Evolutionary conservation across 495 filamentous ascomycete genomes (phyloP), one percentile per base, ranked within the genome.

Genomic region (Penicillium turbatum): DNA sequence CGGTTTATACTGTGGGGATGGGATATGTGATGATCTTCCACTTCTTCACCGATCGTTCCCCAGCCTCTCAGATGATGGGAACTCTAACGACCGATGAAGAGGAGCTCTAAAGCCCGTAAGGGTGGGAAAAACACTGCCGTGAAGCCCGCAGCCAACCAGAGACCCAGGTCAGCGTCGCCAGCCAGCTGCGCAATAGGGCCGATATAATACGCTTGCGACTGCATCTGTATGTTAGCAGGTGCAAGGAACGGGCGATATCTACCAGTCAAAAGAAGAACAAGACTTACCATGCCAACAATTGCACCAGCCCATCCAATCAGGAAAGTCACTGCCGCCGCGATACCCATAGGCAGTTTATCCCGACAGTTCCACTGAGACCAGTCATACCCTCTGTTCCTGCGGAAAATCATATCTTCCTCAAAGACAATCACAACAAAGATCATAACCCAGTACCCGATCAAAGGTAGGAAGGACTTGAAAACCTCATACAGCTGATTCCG

Each of bases 391-490:
- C 38, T 54, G 6, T 40, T 34, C 13, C 64, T 59, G 38, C 67
- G 67, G 62, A 80, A 78, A 2, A 78, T 46, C n/a, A 71, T 6
- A 16, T 79, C 66, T 48, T 79, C 70, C 51, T 79, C 70, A 6
- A 77, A 41, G 1, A 72, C 62, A 35, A 80, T 72, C 7, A 68
- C 57, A 48, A 78, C 53, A 65, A 69, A 78, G 24, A 78, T 76
- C 34, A 75, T 60, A 8, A 73, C 60, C 78, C 78, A 80, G 47
- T 79, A 80, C 21, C 75, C 75, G 48, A 80, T 80, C 10, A 80
- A 51, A 3, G 74, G 70, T 27, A 80, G 60, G 45, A 79, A 75
- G 48, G 74, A 69, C 46, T 71, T 68, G 57, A 79, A 79, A 11
- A 80, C 72, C 27, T 69, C 58, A 50, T 76, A 77, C 24, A 79